phyloP scores from a whole-genome alignment of 805 yeast species.

The Sporopachydermia lactativora region DNA sequence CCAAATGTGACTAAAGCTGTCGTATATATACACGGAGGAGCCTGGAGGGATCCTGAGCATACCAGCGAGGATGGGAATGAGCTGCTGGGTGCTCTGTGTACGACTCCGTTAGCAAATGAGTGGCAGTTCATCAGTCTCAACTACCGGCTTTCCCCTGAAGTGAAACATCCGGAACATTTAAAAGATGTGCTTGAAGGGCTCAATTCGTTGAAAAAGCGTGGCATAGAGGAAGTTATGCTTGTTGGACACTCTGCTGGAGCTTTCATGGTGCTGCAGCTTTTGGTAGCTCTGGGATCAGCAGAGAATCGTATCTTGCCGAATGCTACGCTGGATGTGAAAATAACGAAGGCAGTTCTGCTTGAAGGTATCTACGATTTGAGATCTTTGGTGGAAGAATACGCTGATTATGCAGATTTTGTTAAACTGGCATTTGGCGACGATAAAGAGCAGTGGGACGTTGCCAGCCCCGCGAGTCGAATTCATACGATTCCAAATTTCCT shows the following conservation, averaged over 20 bases:
- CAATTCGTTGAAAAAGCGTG: conserved; percentile 10
- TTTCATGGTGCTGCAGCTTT: conserved; percentile 41
- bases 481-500: conserved; percentile 4
- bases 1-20: conserved; percentile 16
- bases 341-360: conserved; percentile 24
- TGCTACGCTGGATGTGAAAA: conserved; percentile 7
- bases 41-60: conserved; percentile 64
- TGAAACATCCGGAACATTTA: conserved; percentile 47
- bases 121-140: conserved; percentile 31
- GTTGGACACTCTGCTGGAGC: conserved; percentile 82
- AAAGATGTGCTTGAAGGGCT: conserved; percentile 39
- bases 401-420: conserved; percentile 42
- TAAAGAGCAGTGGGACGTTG: conserved; percentile 13
- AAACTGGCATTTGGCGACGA: conserved; percentile 37
- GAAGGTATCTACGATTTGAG: conserved; percentile 60
- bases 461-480: conserved; percentile 11
- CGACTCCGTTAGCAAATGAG: conserved; percentile 5
- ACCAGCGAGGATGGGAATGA: conserved; percentile 40
- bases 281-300: conserved; percentile 1
- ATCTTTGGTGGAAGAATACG: conserved; percentile 44
- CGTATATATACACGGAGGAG: conserved; percentile 76
- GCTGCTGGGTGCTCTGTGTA: conserved; percentile 18
- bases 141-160: conserved; percentile 52
- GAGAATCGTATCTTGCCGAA: conserved; percentile 3
- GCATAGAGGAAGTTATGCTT: conserved; percentile 20